A percentile compares a stretch with the other conserved stretches of the same genome.
Evolutionary conservation across 1,284 basidiomycete species (phyloP).

Genomic region (Trametes pubescens): DNA sequence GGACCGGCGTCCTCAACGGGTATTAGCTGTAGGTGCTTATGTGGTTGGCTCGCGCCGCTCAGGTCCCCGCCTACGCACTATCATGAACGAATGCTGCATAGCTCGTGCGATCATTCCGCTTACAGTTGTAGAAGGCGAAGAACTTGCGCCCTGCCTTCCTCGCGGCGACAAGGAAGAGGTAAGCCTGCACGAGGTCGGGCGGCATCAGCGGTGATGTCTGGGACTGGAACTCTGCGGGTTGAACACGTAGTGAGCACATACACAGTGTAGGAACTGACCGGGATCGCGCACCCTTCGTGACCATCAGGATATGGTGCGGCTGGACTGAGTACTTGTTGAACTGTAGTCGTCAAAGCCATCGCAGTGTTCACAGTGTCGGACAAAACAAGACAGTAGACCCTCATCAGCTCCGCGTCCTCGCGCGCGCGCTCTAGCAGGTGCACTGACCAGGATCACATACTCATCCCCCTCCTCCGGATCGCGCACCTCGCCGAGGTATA

Average conservation of each 20-base stretch:
- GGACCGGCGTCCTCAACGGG: conserved; percentile 70
- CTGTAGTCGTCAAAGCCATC: conserved; percentile 46
- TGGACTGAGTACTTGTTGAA: conserved; percentile 89
- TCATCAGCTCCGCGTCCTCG: background rate
- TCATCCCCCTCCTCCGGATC: conserved; percentile 67
- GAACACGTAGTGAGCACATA: conserved; percentile 9
- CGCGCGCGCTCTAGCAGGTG: background rate
- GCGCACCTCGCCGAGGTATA: conserved; percentile 77
- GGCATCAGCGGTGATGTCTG: conserved; percentile 84
- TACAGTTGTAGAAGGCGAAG: conserved; percentile 90
- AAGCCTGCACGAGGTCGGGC: conserved; percentile 77
- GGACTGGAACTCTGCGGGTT: conserved; percentile 65
- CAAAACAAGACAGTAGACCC: background rate
- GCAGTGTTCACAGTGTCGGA: background rate
- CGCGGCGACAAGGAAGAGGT: conserved; percentile 74
- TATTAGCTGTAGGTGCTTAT: conserved; percentile 89
- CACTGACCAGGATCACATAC: conserved; percentile 79
- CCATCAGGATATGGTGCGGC: conserved; percentile 82
- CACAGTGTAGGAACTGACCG: conserved; percentile 1
- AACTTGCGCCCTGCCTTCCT: conserved; percentile 63
- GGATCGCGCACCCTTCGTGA: conserved; percentile 70
- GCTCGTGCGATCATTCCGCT: conserved; percentile 18
- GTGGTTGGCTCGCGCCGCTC: conserved; percentile 88
- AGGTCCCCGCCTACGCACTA: conserved; percentile 68
- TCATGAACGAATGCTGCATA: background rate